These are phyloP conservation scores for Hamamelis virginiana DNA, from an alignment of 164 flowering plant species.

Conservation along the genomic window DNA sequence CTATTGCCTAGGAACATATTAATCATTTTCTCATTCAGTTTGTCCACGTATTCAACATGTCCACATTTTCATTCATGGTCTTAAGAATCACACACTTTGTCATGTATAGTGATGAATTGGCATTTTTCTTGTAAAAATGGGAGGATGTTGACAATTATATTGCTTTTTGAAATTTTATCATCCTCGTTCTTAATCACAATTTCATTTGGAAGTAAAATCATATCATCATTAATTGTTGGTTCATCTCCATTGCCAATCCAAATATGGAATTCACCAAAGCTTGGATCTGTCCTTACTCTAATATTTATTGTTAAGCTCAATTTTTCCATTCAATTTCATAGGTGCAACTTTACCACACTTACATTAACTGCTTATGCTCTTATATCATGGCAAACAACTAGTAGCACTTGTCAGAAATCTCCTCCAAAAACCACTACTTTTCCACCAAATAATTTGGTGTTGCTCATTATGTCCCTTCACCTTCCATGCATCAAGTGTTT, in stretches of 20 bases:
- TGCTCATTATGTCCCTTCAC: background rate
- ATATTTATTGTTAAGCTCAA: constrained; percentile 3
- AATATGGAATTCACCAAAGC: background rate
- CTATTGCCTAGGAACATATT: background rate
- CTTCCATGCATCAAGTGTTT: constrained; percentile 10
- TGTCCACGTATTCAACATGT: no score
- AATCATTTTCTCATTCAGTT: background rate
- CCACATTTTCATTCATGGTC: background rate
- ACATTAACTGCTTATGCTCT: background rate
- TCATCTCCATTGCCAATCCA: background rate
- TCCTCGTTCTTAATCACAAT: background rate
- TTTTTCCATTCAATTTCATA: background rate
- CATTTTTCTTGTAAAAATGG: background rate
- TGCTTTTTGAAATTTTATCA: background rate
- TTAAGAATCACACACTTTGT: background rate
- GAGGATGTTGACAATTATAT: background rate
- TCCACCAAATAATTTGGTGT: background rate
- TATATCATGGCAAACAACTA: background rate
- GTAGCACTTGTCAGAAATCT: constrained; percentile 7
- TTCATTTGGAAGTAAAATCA: background rate
- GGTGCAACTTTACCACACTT: constrained; percentile 1
- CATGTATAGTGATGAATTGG: background rate
- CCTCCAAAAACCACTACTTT: constrained; percentile 11
- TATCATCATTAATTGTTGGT: background rate
- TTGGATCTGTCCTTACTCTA: background rate